Base-by-base conservation (phyloP, 139 green algal genomes). In the Coelastrella sp. region DNA sequence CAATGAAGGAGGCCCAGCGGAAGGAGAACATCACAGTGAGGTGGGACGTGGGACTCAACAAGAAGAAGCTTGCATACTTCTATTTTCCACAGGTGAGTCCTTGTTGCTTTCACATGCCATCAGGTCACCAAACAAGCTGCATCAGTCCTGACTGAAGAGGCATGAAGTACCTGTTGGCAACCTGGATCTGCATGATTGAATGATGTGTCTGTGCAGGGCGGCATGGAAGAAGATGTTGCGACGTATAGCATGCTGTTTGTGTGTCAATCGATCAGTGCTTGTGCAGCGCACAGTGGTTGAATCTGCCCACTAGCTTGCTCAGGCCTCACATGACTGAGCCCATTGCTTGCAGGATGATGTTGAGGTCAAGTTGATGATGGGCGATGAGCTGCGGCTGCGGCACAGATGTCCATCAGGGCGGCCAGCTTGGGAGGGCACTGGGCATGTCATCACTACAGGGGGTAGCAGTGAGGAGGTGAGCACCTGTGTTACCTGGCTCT, bases 1-100 rank as follows among this genome's bases (percentile, higher is more conserved):
- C 86, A 35, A 96, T 96, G 68, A 98, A 98, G 86, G 96, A 98
- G 83, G 88, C 77, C 4, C 96, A 99, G 92, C 87, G 83, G 27
- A 92, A 94, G 17, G 93, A 98, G 41, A 93, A 94, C 78, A 96
- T 99, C 67, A 92, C 82, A 0, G 91, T 99, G 71, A 92, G 95
- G 40, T 99, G 97, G 97, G 95, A 98, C 57, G 86, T 94, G 72
- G 96, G 92, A 11, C 92, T 99, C 66, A 99, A 99, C 92, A 96
- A 95, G 86, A 95, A 95, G 68, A 85, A 89, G 5, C 74, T 99
- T 34, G 96, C 94, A 9, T 95, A 93, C 90, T 99, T 99, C 80
- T 93, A 92, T 75, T 99, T 98, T 84, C 93, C 93, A 7, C 92
- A 94, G 43, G 90, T 85, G 21, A 64, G 53, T n/a, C n/a, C n/a